Conservation (phyloP, 192 early-diverging fungal genomes). For the Umbelopsis sp. region DNA sequence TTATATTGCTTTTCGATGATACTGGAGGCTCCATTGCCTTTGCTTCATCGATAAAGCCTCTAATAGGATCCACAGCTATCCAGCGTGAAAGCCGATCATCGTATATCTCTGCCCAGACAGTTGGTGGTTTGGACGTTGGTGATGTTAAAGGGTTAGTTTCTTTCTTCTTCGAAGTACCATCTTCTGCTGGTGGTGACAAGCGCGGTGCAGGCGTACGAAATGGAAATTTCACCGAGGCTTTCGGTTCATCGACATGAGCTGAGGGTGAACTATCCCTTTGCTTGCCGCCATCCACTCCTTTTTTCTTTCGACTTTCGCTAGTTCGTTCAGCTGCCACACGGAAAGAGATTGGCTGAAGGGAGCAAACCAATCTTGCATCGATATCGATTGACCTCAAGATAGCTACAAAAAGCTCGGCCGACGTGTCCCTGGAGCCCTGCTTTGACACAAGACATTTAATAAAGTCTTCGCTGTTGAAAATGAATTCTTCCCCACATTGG, state of each 20-base stretch:
- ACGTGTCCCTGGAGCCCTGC: constrained; percentile 44
- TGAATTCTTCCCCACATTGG: constrained; percentile 16
- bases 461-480: constrained; percentile 18
- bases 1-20: constrained; percentile 41
- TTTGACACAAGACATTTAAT: constrained; percentile 21
- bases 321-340: constrained; percentile 42
- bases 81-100: constrained; percentile 49
- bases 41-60: constrained; percentile 52
- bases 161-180: neutral
- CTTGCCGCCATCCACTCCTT: neutral
- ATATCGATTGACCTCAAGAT: constrained; percentile 49
- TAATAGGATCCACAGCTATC: constrained; percentile 65
- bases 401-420: constrained; percentile 52
- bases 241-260: constrained; percentile 25
- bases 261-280: constrained; percentile 4
- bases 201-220: constrained; percentile 7
- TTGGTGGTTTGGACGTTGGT: constrained; percentile 40
- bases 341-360: constrained; percentile 66
- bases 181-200: constrained; percentile 16
- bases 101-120: constrained; percentile 72
- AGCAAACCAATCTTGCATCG: constrained; percentile 61
- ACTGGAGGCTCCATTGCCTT: constrained; percentile 54
- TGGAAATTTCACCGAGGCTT: constrained; percentile 26
- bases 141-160: neutral
- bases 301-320: constrained; percentile 15